Base-by-base conservation (phyloP, 225 moss, liverwort and hornwort species). In the Climacium dendroides region DNA sequence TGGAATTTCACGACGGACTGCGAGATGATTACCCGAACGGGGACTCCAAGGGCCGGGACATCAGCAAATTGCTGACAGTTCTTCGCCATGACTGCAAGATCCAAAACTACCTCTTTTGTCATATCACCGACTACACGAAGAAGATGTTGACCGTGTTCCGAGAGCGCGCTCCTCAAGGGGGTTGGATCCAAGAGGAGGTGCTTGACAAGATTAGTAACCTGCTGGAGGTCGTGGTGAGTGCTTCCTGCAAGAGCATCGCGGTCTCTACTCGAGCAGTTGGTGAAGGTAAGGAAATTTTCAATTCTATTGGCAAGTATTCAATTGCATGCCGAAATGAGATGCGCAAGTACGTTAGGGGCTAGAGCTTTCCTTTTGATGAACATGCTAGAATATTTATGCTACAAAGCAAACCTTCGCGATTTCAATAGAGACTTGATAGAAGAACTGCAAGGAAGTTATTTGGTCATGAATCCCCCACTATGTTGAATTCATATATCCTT, bases 171-270 rank as follows among this genome's bases (percentile, higher is more conserved):
- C 83, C 64, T 39, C 65, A 91, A 85, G 91, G 90, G 87, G 79
- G 83, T 58, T 95, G 94, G 93, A 95, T 94, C 22, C 93, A 92
- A 54, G 91, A 95, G 87, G 89, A 93, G 48, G 77, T 87, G 71
- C 93, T 95, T 74, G 47, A 71, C 60, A 86, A 93, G 17, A 92
- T 95, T 12, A 86, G 90, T 64, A 83, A 89, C 39, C 89, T 94
- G 41, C 82, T 91, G 16, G 89, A 91, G 65, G 88, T 91, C 15
- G 83, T 58, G 58, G 83, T 83, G 71, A 55, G 43, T 48, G 10
- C 83, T 1, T 83, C 83, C 16, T 30, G 70, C 34, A 7, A 13
- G 22, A 71, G 85, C 52, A 76, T 85, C 39, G 8, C 76, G 16
- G 30, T 30, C 0, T 76, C 85, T 12, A 1, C 72, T 58, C 57